Evolutionary conservation across 192 early-diverging fungal species (phyloP).

Genomic region (Umbelopsis sp.): DNA sequence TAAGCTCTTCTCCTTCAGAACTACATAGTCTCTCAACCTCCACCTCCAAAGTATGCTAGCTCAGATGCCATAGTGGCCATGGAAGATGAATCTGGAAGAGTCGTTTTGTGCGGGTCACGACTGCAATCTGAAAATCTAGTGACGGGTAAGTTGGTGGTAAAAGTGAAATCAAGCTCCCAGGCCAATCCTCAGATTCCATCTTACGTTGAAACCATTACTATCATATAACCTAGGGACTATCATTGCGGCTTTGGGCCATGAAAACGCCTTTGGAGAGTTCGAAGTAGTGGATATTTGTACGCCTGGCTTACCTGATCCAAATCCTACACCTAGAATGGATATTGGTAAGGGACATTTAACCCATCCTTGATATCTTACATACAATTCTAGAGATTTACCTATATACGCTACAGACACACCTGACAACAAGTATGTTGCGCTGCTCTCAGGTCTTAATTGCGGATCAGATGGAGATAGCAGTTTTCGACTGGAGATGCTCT

Average conservation of each 20-base stretch:
- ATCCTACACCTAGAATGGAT: conserved; percentile 27
- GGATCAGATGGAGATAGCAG: conserved; percentile 48
- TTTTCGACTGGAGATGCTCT: conserved; percentile 70
- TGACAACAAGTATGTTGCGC: conserved; percentile 69
- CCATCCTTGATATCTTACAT: not conserved
- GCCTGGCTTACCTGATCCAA: conserved; percentile 64
- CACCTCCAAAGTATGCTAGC: conserved; percentile 67
- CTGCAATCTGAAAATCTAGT: conserved; percentile 61
- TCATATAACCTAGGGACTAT: conserved; percentile 59
- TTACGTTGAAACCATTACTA: conserved; percentile 60
- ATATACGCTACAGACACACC: not conserved
- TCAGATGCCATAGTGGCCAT: conserved; percentile 65
- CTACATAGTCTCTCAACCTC: conserved; percentile 64
- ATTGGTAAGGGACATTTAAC: conserved; percentile 30
- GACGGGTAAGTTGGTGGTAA: conserved; percentile 57
- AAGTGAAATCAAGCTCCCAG: not conserved
- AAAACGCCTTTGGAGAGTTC: conserved; percentile 78
- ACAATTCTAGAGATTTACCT: not conserved
- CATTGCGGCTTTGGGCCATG: conserved; percentile 76
- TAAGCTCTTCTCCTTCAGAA: conserved; percentile 39
- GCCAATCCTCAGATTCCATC: not conserved
- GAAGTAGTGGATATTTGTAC: conserved; percentile 84
- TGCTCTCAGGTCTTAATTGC: conserved; percentile 82
- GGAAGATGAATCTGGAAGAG: conserved; percentile 94
- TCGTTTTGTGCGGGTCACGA: conserved; percentile 67